Conservation (phyloP, 2,329 filamentous ascomycete species). For the Aaosphaeria arxii region DNA sequence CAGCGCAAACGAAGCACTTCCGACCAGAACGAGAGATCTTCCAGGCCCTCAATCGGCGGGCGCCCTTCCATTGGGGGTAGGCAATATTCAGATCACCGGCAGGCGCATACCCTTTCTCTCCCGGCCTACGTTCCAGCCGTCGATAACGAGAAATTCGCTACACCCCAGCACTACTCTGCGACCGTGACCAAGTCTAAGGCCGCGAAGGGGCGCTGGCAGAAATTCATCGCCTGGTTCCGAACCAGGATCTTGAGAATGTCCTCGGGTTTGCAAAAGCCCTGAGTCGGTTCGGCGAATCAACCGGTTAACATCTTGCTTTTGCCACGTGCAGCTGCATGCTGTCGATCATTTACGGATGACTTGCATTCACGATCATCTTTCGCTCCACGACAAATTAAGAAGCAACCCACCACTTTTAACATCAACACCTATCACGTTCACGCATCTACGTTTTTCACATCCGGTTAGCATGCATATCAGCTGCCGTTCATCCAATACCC, state of each 20-base stretch:
- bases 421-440: too few relatives aligned
- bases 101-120: constrained; percentile 33
- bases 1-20: constrained; percentile 28
- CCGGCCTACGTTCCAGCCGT: constrained; percentile 29
- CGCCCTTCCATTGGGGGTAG: constrained; percentile 31
- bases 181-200: constrained; percentile 32
- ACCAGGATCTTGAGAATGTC: constrained; percentile 53
- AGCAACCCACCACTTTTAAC: too few relatives aligned
- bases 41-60: constrained; percentile 5
- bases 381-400: background rate
- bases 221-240: constrained; percentile 56
- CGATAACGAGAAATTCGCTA: constrained; percentile 26
- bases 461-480: constrained; percentile 4
- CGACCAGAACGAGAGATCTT: constrained; percentile 26
- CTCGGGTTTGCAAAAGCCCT: constrained; percentile 12
- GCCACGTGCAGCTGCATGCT: constrained; percentile 6
- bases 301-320: background rate
- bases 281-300: background rate
- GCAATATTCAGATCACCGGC: constrained; percentile 37
- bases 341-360: background rate
- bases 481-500: too few relatives aligned
- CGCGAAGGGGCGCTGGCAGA: constrained; percentile 48
- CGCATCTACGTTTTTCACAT: background rate
- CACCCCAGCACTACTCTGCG: constrained; percentile 4
- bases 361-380: background rate